Evolutionary conservation across 2,329 filamentous ascomycete species (phyloP).

Genomic region (Bipolaris oryzae): DNA sequence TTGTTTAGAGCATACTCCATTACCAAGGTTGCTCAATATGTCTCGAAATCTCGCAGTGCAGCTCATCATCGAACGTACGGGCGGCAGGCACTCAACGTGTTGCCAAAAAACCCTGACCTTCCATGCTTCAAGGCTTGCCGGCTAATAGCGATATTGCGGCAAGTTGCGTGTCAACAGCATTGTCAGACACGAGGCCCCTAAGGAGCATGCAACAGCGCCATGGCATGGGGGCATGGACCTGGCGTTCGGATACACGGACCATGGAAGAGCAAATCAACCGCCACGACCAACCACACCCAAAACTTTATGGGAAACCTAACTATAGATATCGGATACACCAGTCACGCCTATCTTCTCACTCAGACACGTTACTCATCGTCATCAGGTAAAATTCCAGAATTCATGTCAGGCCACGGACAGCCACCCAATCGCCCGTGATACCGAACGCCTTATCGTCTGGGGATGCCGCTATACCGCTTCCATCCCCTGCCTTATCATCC

Average conservation of each 20-base stretch:
- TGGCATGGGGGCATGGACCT: constrained; percentile 14
- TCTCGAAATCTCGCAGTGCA: constrained; percentile 1
- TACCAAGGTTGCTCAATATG: background rate
- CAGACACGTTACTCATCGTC: constrained; percentile 25
- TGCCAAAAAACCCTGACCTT: background rate
- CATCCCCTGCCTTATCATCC: constrained; percentile 22
- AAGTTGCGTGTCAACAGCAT: background rate
- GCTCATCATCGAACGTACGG: constrained; percentile 1
- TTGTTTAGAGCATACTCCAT: background rate
- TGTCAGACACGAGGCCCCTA: background rate
- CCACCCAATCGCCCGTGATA: constrained; percentile 21
- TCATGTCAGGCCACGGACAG: constrained; percentile 8
- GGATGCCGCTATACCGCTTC: constrained; percentile 14
- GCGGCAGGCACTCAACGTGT: background rate
- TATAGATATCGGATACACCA: constrained; percentile 23
- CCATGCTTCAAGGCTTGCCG: background rate
- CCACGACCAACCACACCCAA: constrained; percentile 19
- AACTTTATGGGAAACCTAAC: constrained; percentile 18
- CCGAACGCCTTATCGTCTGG: constrained; percentile 29
- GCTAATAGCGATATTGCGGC: background rate
- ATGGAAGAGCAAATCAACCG: constrained; percentile 24
- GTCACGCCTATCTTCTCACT: constrained; percentile 17
- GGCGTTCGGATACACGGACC: constrained; percentile 35
- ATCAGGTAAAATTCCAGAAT: constrained; percentile 29
- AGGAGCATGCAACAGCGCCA: constrained; percentile 2